A percentile compares a stretch with the other conserved stretches of the same genome.
Conservation (phyloP, 176 grass and related monocot species). For the Ananas comosus region DNA sequence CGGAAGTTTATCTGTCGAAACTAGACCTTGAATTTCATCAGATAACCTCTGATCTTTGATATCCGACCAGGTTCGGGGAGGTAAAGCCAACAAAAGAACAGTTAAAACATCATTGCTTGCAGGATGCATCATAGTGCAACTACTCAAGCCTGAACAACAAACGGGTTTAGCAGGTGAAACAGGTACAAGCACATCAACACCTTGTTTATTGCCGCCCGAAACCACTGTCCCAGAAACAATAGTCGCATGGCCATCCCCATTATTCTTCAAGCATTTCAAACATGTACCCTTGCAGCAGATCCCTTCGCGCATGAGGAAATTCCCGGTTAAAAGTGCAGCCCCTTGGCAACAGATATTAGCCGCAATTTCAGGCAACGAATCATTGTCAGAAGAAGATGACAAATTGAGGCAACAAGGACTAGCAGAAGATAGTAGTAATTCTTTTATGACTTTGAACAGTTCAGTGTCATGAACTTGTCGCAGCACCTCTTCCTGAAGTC, state of each 20-base stretch:
- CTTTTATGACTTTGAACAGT: conserved; percentile 41
- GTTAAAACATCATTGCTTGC: conserved; percentile 43
- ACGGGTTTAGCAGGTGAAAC: conserved; percentile 20
- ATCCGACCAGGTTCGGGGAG: conserved; percentile 33
- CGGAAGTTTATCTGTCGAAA: conserved; percentile 46
- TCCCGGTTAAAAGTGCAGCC: conserved; percentile 41
- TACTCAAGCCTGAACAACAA: conserved; percentile 15
- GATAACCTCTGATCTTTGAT: conserved; percentile 6
- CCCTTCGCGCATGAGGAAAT: conserved; percentile 24
- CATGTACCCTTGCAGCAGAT: conserved; percentile 61
- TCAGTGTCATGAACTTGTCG: conserved; percentile 52
- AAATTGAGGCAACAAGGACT: conserved; percentile 11
- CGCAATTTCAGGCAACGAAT: conserved; percentile 33
- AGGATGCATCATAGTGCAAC: conserved; percentile 35
- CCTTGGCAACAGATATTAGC: conserved; percentile 62
- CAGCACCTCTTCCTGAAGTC: conserved; percentile 56
- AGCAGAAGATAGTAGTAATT: conserved; percentile 37
- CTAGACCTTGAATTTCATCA: conserved; percentile 53
- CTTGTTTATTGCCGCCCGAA: conserved; percentile 16
- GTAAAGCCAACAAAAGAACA: conserved; percentile 68
- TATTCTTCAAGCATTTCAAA: conserved; percentile 32
- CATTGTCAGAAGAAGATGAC: conserved; percentile 18
- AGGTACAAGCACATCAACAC: conserved; percentile 48
- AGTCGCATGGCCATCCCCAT: conserved; percentile 37
- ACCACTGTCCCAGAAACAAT: conserved; percentile 10